Evolutionary conservation across 2,329 filamentous ascomycete genomes (phyloP).

Genomic region (Zymoseptoria crescenta): DNA sequence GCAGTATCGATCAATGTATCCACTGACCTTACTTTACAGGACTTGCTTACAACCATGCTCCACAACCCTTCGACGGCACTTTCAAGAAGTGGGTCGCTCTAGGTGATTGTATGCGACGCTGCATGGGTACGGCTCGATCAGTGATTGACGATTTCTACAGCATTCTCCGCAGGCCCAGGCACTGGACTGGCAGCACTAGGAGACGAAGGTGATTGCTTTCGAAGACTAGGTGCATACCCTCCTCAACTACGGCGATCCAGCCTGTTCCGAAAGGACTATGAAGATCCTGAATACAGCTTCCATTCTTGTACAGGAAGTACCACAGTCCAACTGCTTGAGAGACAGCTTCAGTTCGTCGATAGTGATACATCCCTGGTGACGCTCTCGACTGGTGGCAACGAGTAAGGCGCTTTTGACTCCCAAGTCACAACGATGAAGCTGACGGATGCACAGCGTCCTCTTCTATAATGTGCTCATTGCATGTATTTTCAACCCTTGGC

Average conservation of each 20-base stretch:
- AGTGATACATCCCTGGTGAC: neutral
- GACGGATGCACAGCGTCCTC: neutral
- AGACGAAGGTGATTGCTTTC: neutral
- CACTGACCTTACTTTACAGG: slow-evolving; percentile 5
- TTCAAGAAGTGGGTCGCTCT: neutral
- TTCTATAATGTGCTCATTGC: neutral
- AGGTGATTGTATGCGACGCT: neutral
- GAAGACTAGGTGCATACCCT: neutral
- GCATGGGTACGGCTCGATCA: no score
- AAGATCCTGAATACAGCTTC: neutral
- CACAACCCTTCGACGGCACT: neutral
- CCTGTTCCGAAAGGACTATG: neutral
- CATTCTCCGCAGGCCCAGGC: no score
- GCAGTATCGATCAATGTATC: no score
- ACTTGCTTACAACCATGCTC: neutral
- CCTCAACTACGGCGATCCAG: neutral
- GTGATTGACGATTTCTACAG: neutral
- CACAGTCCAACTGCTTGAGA: neutral
- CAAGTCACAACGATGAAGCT: neutral
- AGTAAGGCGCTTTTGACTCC: neutral
- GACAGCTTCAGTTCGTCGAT: neutral
- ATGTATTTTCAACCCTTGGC: neutral
- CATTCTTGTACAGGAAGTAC: neutral
- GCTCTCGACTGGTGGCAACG: neutral
- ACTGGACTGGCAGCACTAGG: neutral